Evolutionary conservation across 257 asterid genomes (phyloP).

Genomic region (Salvia rosmarinus): DNA sequence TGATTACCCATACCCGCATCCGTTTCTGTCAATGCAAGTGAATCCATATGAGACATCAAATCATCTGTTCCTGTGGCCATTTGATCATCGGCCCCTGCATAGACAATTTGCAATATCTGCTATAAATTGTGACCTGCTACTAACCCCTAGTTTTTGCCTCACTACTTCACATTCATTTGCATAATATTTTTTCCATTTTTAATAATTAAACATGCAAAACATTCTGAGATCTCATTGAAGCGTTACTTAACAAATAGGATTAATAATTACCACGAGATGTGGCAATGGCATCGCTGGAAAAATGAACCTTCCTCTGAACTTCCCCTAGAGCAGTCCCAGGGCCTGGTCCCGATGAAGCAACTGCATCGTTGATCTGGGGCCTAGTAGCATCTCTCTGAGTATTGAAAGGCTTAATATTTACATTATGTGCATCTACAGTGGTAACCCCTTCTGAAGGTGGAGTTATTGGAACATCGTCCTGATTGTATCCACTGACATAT

Average conservation of each 20-base stretch:
- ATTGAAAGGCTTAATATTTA: slow-evolving; percentile 42
- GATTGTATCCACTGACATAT: slow-evolving; percentile 46
- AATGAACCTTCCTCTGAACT: slow-evolving; percentile 83
- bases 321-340: slow-evolving; percentile 46
- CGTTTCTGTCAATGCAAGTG: slow-evolving; percentile 86
- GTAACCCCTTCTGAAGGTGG: slow-evolving; percentile 68
- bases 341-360: slow-evolving; percentile 47
- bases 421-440: slow-evolving; percentile 48
- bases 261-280: slow-evolving; percentile 61
- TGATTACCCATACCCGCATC: slow-evolving; percentile 64
- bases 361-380: slow-evolving; percentile 40
- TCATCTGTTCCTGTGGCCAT: slow-evolving; percentile 55
- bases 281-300: slow-evolving; percentile 47
- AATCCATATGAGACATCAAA: slow-evolving; percentile 74
- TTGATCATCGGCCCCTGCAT: slow-evolving; percentile 61
- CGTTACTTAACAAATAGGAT: slow-evolving; percentile 14
- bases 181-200: neutral
- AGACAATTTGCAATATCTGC: slow-evolving; percentile 44
- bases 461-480: slow-evolving; percentile 58
- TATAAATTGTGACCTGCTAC: slow-evolving; percentile 41
- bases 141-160: slow-evolving; percentile 27
- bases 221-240: slow-evolving; percentile 18
- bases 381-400: slow-evolving; percentile 46
- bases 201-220: slow-evolving; percentile 24
- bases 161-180: slow-evolving; percentile 12